Percentiles rank a stretch among this genome's conserved stretches.
Conservation (phyloP, 805 yeast genomes). For the Yamadazyma olivae region DNA sequence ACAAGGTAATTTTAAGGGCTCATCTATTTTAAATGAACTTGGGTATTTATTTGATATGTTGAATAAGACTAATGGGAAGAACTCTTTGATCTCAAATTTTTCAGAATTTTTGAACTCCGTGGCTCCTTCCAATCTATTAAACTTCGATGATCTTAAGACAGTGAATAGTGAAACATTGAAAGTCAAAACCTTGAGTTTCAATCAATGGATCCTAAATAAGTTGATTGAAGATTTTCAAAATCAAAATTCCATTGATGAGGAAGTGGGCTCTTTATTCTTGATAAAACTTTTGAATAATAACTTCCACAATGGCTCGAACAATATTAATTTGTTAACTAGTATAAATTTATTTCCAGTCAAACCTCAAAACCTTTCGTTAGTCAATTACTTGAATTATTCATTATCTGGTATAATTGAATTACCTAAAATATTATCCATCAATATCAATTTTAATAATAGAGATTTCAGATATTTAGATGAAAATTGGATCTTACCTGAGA, state of each 20-base stretch:
- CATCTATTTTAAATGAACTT: slow-evolving; percentile 69
- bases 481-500: slow-evolving; percentile 9
- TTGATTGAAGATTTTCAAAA: slow-evolving; percentile 47
- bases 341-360: slow-evolving; percentile 6
- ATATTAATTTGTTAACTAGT: slow-evolving; percentile 24
- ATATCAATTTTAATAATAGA: slow-evolving; percentile 51
- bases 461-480: slow-evolving; percentile 36
- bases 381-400: slow-evolving; percentile 9
- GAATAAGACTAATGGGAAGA: slow-evolving; percentile 71
- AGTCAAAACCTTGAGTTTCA: slow-evolving; percentile 49
- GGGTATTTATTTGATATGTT: slow-evolving; percentile 94
- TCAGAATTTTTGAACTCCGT: slow-evolving; percentile 37
- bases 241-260: slow-evolving; percentile 6
- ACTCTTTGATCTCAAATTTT: slow-evolving; percentile 81
- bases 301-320: slow-evolving; percentile 15
- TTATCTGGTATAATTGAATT: slow-evolving; percentile 7
- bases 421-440: slow-evolving; percentile 65
- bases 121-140: slow-evolving; percentile 55
- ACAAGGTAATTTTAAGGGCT: slow-evolving; percentile 34
- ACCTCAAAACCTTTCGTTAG: background rate
- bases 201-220: slow-evolving; percentile 54
- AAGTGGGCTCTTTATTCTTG: slow-evolving; percentile 6
- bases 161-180: slow-evolving; percentile 45
- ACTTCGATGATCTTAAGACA: slow-evolving; percentile 45
- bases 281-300: slow-evolving; percentile 4